Evolutionary conservation across 1,284 basidiomycete species (phyloP), one percentile per base, ranked within the genome.

Genomic region (Puccinia horiana): DNA sequence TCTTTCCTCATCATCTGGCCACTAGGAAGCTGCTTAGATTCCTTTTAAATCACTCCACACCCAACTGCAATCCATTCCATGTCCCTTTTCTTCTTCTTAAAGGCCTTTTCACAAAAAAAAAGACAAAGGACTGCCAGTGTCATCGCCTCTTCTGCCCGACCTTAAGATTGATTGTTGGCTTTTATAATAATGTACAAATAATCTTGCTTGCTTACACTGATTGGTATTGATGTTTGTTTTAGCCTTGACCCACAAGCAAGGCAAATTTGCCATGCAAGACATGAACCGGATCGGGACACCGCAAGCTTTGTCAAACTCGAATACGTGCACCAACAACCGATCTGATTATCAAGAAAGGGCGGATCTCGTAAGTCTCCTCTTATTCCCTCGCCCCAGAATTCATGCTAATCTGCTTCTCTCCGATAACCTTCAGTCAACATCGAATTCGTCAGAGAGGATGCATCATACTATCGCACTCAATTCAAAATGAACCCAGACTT

Each of bases 381-480:
- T n/a, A n/a, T n/a, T n/a, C n/a, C n/a, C n/a, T n/a, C n/a, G n/a
- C n/a, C n/a, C n/a, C n/a, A n/a, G n/a, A n/a, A n/a, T n/a, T n/a
- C n/a, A n/a, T n/a, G n/a, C n/a, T n/a, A n/a, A n/a, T n/a, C n/a
- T n/a, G n/a, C n/a, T n/a, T n/a, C n/a, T n/a, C n/a, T n/a, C n/a
- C n/a, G n/a, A n/a, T n/a, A 74, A 42, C 2, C 3, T 16, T n/a
- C 85, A 94, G 95, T 97, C 80, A 92, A 93, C 3, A 92, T 98
- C 84, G 94, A 94, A 86, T 91, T 91, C 84, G 95, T 99, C 86
- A 93, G 95, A 83, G 85, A 91, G 14, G 90, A 93, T 83, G 91
- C 94, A 40, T 89, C 92, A 49, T 92, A 93, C 84, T 93, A 94
- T 85, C 91, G 93, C 83, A 90, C 92, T 70, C 92, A 93, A 83